Evolutionary conservation across 2,329 filamentous ascomycete genomes (phyloP).

Genomic region (Phialophora macrospora): DNA sequence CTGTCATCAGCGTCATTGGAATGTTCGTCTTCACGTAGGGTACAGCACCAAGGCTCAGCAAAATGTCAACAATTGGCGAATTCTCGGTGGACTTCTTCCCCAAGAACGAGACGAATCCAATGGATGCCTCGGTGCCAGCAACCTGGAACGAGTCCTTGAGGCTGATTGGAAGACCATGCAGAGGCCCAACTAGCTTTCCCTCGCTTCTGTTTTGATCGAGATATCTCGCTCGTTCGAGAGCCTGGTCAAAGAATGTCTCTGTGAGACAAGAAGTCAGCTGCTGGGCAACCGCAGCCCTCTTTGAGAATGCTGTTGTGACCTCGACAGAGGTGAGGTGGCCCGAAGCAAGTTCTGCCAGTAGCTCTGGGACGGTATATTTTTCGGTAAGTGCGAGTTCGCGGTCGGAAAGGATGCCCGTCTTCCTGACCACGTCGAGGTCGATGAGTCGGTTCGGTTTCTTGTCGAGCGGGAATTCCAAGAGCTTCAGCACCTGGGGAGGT

Average conservation of each 20-base stretch:
- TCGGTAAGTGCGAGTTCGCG: constrained; percentile 57
- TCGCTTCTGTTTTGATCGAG: constrained; percentile 39
- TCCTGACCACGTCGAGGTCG: constrained; percentile 46
- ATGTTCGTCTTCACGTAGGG: constrained; percentile 59
- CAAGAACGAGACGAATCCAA: constrained; percentile 47
- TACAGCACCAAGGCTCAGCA: constrained; percentile 53
- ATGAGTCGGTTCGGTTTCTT: constrained; percentile 35
- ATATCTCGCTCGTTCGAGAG: constrained; percentile 39
- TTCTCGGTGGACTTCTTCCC: constrained; percentile 41
- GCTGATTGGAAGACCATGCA: constrained; percentile 44
- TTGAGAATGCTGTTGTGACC: constrained; percentile 40
- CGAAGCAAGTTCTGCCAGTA: constrained; percentile 39
- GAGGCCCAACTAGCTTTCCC: constrained; percentile 40
- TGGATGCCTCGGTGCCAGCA: constrained; percentile 37
- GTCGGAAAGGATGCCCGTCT: constrained; percentile 52
- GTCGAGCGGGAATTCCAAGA: constrained; percentile 29
- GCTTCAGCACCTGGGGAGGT: constrained; percentile 24
- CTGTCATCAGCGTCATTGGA: constrained; percentile 58
- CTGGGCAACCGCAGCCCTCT: constrained; percentile 40
- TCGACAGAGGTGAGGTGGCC: constrained; percentile 37
- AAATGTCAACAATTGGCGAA: constrained; percentile 43
- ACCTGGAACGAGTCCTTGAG: constrained; percentile 43
- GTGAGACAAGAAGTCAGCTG: constrained; percentile 42
- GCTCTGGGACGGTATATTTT: constrained; percentile 50
- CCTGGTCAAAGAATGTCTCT: constrained; percentile 41